phyloP scores from a whole-genome alignment of 202 grass and related monocot species.

The Tripidium arundinaceum region DNA sequence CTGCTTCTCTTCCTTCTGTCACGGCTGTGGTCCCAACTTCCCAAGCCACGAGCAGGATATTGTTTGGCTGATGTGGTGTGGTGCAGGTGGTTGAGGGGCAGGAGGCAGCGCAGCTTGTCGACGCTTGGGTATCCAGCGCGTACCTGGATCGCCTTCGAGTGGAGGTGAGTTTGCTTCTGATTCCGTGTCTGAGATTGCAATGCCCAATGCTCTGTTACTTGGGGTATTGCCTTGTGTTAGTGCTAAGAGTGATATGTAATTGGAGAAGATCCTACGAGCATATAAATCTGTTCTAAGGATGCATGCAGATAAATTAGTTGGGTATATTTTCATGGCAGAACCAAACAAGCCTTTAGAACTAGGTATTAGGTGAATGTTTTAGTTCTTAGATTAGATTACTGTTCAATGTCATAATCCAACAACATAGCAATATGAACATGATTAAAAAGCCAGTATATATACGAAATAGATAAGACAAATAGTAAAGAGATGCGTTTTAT shows the following conservation, averaged over 20 bases:
- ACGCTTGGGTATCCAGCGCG: conserved; percentile 67
- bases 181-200: too few species aligned
- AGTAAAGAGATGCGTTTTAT: background rate
- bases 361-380: background rate
- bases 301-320: background rate
- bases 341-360: background rate
- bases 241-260: background rate
- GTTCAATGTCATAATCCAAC: background rate
- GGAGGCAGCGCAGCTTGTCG: conserved; percentile 57
- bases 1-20: background rate
- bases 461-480: background rate
- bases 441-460: background rate
- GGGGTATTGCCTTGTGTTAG: background rate
- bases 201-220: too few species aligned
- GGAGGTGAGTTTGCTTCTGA: conserved; percentile 40
- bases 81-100: conserved; percentile 84
- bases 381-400: background rate
- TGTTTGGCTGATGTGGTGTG: conserved; percentile 22
- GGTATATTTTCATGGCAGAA: too few species aligned
- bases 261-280: background rate
- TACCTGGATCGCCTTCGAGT: conserved; percentile 74
- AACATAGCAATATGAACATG: background rate
- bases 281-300: background rate
- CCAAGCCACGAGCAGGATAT: background rate
- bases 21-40: background rate